A percentile compares a stretch with the other conserved stretches of the same genome.
Evolutionary conservation across 768 basidiomycete genomes (phyloP).

Genomic region (Sporobolomyces roseus): DNA sequence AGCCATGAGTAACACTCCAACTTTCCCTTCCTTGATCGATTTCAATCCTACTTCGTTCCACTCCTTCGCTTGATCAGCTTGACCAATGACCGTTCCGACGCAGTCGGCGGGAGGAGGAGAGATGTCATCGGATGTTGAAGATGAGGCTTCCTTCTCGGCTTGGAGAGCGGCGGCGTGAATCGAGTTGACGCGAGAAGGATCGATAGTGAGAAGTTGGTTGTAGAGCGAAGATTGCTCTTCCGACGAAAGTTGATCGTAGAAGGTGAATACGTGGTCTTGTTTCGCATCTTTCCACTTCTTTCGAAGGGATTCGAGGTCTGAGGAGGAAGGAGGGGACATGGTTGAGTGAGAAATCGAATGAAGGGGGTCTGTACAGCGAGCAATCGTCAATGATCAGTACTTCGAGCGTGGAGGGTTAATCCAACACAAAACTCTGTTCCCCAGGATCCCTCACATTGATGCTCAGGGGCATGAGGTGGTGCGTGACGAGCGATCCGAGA

Average conservation of each 20-base stretch:
- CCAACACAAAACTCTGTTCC: too few species aligned
- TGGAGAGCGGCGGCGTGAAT: slow-evolving; percentile 73
- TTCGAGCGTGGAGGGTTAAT: too few species aligned
- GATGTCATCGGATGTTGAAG: slow-evolving; percentile 56
- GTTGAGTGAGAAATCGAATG: not conserved
- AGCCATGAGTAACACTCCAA: slow-evolving; percentile 95
- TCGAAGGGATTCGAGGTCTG: slow-evolving; percentile 26
- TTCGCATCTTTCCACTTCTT: slow-evolving; percentile 48
- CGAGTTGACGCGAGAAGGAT: slow-evolving; percentile 86
- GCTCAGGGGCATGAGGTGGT: too few species aligned
- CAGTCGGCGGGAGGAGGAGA: slow-evolving; percentile 76
- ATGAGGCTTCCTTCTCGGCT: slow-evolving; percentile 58
- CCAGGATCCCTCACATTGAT: too few species aligned
- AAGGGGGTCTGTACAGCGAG: too few species aligned
- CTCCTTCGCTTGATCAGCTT: slow-evolving; percentile 58
- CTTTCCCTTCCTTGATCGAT: slow-evolving; percentile 74
- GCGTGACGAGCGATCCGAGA: too few species aligned
- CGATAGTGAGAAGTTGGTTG: slow-evolving; percentile 70
- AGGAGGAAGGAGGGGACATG: slow-evolving; percentile 13
- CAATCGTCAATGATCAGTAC: too few species aligned
- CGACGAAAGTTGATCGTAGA: slow-evolving; percentile 70
- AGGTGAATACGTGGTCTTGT: slow-evolving; percentile 84
- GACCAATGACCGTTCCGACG: slow-evolving; percentile 61
- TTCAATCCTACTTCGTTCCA: slow-evolving; percentile 77
- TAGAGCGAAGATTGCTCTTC: slow-evolving; percentile 63